Evolutionary conservation across 1,284 basidiomycete genomes (phyloP).

Genomic region (Sporisorium scitamineum): DNA sequence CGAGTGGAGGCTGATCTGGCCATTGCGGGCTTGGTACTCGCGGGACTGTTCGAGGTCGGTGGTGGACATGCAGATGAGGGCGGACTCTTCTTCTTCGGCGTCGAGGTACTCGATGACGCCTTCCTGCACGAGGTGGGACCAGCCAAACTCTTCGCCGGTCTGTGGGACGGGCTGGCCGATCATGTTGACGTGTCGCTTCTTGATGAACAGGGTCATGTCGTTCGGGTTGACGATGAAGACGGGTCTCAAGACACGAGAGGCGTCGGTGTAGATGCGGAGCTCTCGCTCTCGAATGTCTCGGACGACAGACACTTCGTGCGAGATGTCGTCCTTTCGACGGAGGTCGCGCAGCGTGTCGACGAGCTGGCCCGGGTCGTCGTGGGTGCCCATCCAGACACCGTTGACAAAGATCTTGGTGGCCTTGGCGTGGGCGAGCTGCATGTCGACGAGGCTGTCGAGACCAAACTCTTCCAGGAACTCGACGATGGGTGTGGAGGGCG

Average conservation of each 20-base stretch:
- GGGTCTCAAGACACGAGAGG: conserved; percentile 94
- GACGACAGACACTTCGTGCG: conserved; percentile 94
- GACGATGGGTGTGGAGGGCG: conserved; percentile 93
- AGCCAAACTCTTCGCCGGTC: conserved; percentile 74
- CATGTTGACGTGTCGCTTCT: conserved; percentile 86
- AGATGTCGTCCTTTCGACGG: conserved; percentile 93
- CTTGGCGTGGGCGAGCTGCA: conserved; percentile 61
- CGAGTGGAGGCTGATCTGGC: conserved; percentile 75
- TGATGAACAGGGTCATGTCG: conserved; percentile 78
- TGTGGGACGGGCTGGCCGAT: conserved; percentile 71
- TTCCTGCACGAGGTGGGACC: conserved; percentile 85
- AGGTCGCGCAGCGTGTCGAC: conserved; percentile 93
- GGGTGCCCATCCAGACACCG: conserved; percentile 99
- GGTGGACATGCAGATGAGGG: conserved; percentile 98
- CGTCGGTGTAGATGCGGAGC: conserved; percentile 93
- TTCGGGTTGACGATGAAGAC: conserved; percentile 93
- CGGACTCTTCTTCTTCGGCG: conserved; percentile 98
- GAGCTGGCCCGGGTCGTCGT: conserved; percentile 90
- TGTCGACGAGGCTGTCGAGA: conserved; percentile 65
- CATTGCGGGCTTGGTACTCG: conserved; percentile 71
- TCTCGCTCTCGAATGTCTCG: conserved; percentile 97
- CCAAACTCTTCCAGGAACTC: conserved; percentile 99
- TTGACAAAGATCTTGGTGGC: conserved; percentile 97
- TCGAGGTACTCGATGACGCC: conserved; percentile 95
- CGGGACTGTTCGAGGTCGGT: conserved; percentile 85